Conservation (phyloP, 2,329 filamentous ascomycete species). For the Sporothrix brasiliensis region DNA sequence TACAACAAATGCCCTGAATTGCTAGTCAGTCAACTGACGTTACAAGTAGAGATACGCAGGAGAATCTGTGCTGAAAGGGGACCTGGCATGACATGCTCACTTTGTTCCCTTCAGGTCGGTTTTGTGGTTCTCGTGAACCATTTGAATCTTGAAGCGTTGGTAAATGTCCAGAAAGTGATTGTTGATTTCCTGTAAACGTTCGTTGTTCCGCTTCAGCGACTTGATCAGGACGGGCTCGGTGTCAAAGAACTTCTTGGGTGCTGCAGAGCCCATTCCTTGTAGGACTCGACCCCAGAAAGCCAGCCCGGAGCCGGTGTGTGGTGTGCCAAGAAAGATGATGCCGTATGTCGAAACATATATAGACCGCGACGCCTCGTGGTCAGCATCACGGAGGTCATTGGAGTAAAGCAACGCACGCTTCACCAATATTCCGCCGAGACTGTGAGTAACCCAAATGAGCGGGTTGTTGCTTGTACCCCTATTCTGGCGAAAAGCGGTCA, state of each 20-base stretch:
- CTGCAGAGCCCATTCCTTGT: conserved; percentile 67
- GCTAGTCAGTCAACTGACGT: conserved; percentile 23
- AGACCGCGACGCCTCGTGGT: conserved; percentile 66
- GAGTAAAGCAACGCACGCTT: conserved; percentile 72
- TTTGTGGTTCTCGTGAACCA: conserved; percentile 74
- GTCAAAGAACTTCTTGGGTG: conserved; percentile 68
- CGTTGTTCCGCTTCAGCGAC: conserved; percentile 72
- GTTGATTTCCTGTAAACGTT: conserved; percentile 74
- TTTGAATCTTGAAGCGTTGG: conserved; percentile 70
- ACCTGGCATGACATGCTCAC: conserved; percentile 39
- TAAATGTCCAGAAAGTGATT: conserved; percentile 72
- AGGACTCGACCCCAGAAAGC: conserved; percentile 69
- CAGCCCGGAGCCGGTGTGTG: conserved; percentile 69
- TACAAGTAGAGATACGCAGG: neutral
- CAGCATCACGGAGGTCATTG: conserved; percentile 60
- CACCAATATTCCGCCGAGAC: conserved; percentile 71
- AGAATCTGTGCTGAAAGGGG: neutral
- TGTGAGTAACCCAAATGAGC: conserved; percentile 77
- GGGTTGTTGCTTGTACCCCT: conserved; percentile 62
- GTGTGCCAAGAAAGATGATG: conserved; percentile 76
- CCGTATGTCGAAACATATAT: conserved; percentile 76
- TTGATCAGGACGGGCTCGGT: conserved; percentile 68
- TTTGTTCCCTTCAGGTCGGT: conserved; percentile 68
- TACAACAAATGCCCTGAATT: conserved; percentile 61
- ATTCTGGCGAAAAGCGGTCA: conserved; percentile 65